phyloP scores from a whole-genome alignment of 495 filamentous ascomycete genomes.

The Penicillium atrosanguineum region DNA sequence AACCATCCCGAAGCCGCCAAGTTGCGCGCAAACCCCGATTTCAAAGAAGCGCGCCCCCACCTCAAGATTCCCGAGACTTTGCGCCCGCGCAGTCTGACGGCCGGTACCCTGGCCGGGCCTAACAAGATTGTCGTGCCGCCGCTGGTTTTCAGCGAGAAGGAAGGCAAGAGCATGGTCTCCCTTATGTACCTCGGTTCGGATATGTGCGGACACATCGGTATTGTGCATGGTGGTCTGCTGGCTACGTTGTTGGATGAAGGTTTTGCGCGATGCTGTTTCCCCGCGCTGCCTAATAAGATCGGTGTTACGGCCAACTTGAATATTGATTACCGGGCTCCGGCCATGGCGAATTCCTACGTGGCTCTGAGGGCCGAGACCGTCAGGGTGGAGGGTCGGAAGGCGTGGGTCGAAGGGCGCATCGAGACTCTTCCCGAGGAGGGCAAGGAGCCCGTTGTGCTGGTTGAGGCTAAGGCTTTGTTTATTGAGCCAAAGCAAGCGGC shows the following conservation, averaged over 20 bases:
- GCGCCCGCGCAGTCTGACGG: constrained; percentile 75
- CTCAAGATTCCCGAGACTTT: constrained; percentile 71
- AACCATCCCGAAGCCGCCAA: constrained; percentile 66
- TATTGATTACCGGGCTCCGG: constrained; percentile 82
- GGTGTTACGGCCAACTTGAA: constrained; percentile 90
- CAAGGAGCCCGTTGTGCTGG: constrained; percentile 62
- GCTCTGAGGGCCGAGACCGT: constrained; percentile 78
- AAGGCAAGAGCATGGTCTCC: constrained; percentile 68
- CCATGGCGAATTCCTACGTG: constrained; percentile 70
- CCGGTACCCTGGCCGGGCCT: constrained; percentile 71
- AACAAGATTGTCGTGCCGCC: constrained; percentile 82
- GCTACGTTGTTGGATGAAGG: constrained; percentile 94
- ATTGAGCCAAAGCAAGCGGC: constrained; percentile 83
- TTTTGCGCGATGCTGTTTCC: constrained; percentile 85
- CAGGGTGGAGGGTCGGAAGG: constrained; percentile 91
- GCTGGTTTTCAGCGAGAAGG: constrained; percentile 66
- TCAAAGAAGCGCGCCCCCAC: constrained; percentile 79
- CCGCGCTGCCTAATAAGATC: constrained; percentile 82
- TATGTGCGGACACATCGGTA: constrained; percentile 87
- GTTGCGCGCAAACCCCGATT: constrained; percentile 65
- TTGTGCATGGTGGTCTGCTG: constrained; percentile 87
- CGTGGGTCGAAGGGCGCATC: constrained; percentile 90
- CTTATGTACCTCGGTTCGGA: constrained; percentile 78
- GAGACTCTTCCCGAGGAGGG: constrained; percentile 71
- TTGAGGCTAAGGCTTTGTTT: constrained; percentile 81